These are phyloP conservation scores for Chamaecyparis obtusa DNA, from an alignment of 75 land plant species.

Conservation along the genomic window DNA sequence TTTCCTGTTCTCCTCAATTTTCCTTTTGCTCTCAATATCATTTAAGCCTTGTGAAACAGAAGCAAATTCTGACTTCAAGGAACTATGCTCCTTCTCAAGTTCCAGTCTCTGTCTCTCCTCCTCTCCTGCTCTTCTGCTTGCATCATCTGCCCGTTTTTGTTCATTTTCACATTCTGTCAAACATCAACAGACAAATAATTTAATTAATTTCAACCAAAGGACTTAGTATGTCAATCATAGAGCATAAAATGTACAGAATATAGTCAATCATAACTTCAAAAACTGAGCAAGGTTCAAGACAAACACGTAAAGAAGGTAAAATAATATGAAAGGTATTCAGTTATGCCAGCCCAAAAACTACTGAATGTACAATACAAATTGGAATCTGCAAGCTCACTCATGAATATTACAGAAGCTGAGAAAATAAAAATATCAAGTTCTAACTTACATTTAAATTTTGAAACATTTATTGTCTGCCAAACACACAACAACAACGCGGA, in stretches of 20 bases:
- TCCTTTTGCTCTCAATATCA: neutral
- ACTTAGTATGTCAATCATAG: neutral
- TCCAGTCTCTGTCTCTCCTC: constrained; percentile 6
- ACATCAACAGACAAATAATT: neutral
- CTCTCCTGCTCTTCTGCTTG: neutral
- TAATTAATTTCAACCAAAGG: neutral
- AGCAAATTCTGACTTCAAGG: constrained; percentile 4
- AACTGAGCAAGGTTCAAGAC: neutral
- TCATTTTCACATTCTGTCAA: constrained; percentile 7
- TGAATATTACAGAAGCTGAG: neutral
- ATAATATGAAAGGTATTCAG: neutral
- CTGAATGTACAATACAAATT: neutral
- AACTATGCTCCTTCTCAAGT: constrained; percentile 1
- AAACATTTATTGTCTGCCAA: neutral
- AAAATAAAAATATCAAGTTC: neutral
- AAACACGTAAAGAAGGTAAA: neutral
- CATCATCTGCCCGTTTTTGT: neutral
- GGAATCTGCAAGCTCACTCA: neutral
- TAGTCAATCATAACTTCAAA: neutral
- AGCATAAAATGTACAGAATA: neutral
- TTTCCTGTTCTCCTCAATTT: neutral
- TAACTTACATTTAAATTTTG: neutral
- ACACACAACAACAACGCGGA: neutral
- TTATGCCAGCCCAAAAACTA: neutral
- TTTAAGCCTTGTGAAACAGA: neutral